phyloP scores from a whole-genome alignment of 768 basidiomycete species.

The Trametes punicea region DNA sequence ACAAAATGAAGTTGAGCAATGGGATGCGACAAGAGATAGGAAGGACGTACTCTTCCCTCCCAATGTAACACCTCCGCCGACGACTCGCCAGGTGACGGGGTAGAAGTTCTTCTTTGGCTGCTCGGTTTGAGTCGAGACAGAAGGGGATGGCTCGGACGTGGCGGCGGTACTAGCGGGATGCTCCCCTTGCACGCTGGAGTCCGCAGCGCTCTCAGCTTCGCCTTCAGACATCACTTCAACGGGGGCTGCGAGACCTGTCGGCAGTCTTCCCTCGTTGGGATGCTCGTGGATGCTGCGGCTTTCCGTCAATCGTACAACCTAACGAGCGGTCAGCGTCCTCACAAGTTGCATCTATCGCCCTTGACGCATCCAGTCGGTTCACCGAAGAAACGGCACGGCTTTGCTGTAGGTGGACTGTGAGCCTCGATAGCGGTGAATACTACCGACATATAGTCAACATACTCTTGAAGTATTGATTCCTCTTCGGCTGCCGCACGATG shows the following conservation, averaged over 20 bases:
- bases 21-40: neutral
- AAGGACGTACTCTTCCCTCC: slow-evolving; percentile 34
- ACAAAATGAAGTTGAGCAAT: neutral
- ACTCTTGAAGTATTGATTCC: slow-evolving; percentile 20
- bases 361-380: slow-evolving; percentile 18
- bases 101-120: slow-evolving; percentile 47
- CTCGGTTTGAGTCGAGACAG: slow-evolving; percentile 10
- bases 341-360: slow-evolving; percentile 23
- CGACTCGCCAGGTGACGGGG: slow-evolving; percentile 72
- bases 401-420: slow-evolving; percentile 4
- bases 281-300: slow-evolving; percentile 9
- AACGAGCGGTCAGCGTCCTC: neutral
- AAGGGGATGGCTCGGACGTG: neutral
- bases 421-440: neutral
- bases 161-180: neutral
- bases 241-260: neutral
- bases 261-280: neutral
- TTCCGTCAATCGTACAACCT: neutral
- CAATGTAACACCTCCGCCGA: slow-evolving; percentile 76
- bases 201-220: slow-evolving; percentile 14
- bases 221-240: slow-evolving; percentile 5
- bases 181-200: slow-evolving; percentile 8
- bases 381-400: slow-evolving; percentile 20
- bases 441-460: neutral
- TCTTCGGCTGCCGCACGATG: neutral